phyloP scores from a whole-genome alignment of 345 rosid genomes.

The Syzygium grande region DNA sequence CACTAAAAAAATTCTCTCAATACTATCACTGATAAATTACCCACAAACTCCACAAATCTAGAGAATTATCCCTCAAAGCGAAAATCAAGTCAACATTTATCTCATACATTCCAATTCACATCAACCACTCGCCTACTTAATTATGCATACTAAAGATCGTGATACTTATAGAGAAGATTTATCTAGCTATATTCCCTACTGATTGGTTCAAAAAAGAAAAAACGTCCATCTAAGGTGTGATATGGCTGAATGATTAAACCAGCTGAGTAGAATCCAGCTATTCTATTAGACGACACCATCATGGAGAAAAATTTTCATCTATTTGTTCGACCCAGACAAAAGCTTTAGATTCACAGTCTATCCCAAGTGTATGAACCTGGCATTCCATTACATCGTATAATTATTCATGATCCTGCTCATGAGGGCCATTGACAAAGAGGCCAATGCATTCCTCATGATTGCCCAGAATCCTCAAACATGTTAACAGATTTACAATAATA shows the following conservation, averaged over 20 bases:
- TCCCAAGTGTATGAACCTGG: not conserved
- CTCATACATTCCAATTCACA: not conserved
- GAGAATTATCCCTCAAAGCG: not conserved
- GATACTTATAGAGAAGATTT: not conserved
- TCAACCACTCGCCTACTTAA: not conserved
- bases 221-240: not conserved
- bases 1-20: not conserved
- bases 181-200: not conserved
- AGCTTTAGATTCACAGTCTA: not conserved
- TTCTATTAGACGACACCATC: not conserved
- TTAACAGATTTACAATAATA: not conserved
- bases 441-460: not conserved
- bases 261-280: not conserved
- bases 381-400: not conserved
- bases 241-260: not conserved
- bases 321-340: not conserved
- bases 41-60: not conserved
- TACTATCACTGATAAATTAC: not conserved
- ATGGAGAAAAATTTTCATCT: not conserved
- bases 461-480: not conserved
- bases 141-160: not conserved
- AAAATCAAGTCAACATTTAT: not conserved
- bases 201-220: not conserved
- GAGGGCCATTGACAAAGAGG: not conserved
- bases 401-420: not conserved